Evolutionary conservation across 2,329 filamentous ascomycete species (phyloP), one percentile per base, ranked within the genome.

Genomic region (Neoscytalidium dimidiatum): DNA sequence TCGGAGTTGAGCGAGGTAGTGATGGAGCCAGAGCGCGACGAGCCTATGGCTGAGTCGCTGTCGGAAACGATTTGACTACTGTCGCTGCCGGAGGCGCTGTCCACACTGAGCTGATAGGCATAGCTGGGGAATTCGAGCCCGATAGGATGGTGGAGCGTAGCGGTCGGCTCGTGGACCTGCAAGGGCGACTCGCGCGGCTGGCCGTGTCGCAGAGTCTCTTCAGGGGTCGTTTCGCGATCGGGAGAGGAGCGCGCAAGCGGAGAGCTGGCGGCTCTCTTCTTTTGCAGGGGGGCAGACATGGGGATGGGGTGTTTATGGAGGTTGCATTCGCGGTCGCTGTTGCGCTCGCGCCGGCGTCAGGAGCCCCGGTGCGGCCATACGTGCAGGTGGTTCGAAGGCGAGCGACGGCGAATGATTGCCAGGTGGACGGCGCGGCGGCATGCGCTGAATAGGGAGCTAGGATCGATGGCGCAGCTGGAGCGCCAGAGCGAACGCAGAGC

Each of bases 1-100:
- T 72, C 74, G 23, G 75, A 76, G 7, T 73, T 74, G 21, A 77
- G 72, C 21, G 76, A 77, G 9, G 75, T 75, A 26, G 68, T 72
- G 61, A 41, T 41, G 26, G 57, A 53, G 56, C 11, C 44, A n/a
- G 35, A 13, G 11, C 13, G 11, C 48, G 48, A 26, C 17, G 49
- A 35, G n/a, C 48, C 49, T n/a, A 64, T 8, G 21, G 41, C 43
- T 14, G 49, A 64, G 43, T 64, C 62, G 41, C 8, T 6, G 23
- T 49, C 51, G 28, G 48, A 49, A 3, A 9, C 4, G 19, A 38
- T 9, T 9, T 41, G 43, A 23, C 29, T 38, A 21, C 35, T 29
- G 21, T 23, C 35, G 33, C 48, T 43, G 60, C 60, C 38, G 11
- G 52, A 41, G 13, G 33, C 52, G 60, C 46, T 52, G 46, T 62